Evolutionary conservation across 2,329 filamentous ascomycete genomes (phyloP).

Genomic region (Triangularia setosa): DNA sequence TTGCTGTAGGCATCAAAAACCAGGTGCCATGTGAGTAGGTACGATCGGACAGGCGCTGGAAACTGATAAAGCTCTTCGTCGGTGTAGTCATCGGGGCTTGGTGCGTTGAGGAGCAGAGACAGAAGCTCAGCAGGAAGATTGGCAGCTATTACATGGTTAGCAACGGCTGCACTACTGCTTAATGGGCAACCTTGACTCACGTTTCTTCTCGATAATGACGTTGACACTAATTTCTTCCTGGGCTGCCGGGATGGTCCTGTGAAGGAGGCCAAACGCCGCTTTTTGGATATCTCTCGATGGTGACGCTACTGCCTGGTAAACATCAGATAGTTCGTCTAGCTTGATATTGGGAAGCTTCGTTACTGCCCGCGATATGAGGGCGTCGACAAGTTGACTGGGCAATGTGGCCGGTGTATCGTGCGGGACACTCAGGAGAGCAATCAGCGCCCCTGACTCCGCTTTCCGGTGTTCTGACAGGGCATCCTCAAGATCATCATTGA

Average conservation of each 20-base stretch:
- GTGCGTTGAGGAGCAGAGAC: constrained; percentile 75
- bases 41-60: constrained; percentile 68
- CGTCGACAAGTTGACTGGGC: constrained; percentile 71
- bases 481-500: constrained; percentile 84
- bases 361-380: constrained; percentile 66
- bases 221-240: constrained; percentile 84
- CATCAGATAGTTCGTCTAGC: constrained; percentile 59
- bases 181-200: constrained; percentile 29
- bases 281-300: constrained; percentile 72
- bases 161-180: background rate
- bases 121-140: constrained; percentile 79
- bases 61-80: constrained; percentile 65
- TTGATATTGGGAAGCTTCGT: constrained; percentile 59
- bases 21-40: constrained; percentile 84
- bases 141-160: constrained; percentile 43
- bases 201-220: constrained; percentile 63
- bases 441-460: constrained; percentile 52
- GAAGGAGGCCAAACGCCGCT: constrained; percentile 75
- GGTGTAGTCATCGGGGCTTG: constrained; percentile 63
- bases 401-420: constrained; percentile 47
- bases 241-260: constrained; percentile 69
- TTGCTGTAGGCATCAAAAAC: constrained; percentile 81
- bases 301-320: constrained; percentile 74
- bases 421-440: constrained; percentile 58
- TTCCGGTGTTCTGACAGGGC: constrained; percentile 60